A percentile compares a stretch with the other conserved stretches of the same genome.
phyloP scores from a whole-genome alignment of 768 basidiomycete species.

The Lentinula boryana region DNA sequence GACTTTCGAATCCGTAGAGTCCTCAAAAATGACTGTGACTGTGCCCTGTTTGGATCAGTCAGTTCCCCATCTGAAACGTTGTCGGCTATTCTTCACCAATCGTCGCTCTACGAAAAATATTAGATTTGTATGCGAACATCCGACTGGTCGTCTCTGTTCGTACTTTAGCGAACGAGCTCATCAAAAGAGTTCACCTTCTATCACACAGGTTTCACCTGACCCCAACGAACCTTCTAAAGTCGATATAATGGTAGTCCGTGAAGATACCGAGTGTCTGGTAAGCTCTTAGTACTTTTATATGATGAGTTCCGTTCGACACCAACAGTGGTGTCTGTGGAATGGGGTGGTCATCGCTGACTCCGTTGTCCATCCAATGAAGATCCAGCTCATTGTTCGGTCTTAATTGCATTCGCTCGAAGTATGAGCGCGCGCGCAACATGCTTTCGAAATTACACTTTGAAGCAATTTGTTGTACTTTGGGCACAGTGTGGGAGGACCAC shows the following conservation, averaged over 20 bases:
- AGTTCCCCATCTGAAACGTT: slow-evolving; percentile 90
- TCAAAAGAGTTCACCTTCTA: slow-evolving; percentile 3
- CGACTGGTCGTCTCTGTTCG: slow-evolving; percentile 86
- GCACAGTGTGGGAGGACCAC: too few relatives aligned
- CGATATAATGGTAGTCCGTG: slow-evolving; percentile 93
- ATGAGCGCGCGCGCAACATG: too few relatives aligned
- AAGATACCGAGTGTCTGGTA: slow-evolving; percentile 98
- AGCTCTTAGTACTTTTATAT: slow-evolving; percentile 18
- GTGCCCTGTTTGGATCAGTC: slow-evolving; percentile 95
- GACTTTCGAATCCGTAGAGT: slow-evolving; percentile 31
- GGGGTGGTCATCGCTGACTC: too few relatives aligned
- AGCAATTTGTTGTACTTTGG: too few relatives aligned
- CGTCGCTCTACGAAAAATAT: slow-evolving; percentile 89
- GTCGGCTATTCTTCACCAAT: slow-evolving; percentile 96
- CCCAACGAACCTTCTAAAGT: slow-evolving; percentile 56
- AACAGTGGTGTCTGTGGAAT: too few relatives aligned
- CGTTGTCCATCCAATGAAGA: too few relatives aligned
- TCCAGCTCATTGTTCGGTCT: too few relatives aligned
- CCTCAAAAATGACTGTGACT: slow-evolving; percentile 77
- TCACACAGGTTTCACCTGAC: slow-evolving; percentile 57
- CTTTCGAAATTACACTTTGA: too few relatives aligned
- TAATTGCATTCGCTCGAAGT: too few relatives aligned
- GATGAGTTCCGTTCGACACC: too few relatives aligned
- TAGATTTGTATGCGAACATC: slow-evolving; percentile 96
- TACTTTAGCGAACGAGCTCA: not conserved